A percentile compares a stretch with the other conserved stretches of the same genome.
Evolutionary conservation across 192 early-diverging fungal genomes (phyloP).

Genomic region (Backusella tuberculispora): DNA sequence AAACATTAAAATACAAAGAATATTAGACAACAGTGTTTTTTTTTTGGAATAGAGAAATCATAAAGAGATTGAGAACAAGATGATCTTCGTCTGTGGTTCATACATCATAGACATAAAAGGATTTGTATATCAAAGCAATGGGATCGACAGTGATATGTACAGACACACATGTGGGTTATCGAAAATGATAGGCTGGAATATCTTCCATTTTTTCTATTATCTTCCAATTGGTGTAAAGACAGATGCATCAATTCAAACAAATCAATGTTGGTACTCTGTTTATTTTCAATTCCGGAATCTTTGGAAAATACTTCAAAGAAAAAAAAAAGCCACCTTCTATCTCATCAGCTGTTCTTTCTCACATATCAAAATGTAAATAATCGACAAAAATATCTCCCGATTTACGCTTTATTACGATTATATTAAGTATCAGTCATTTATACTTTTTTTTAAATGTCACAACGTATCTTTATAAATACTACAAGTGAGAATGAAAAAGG

Average conservation of each 20-base stretch:
- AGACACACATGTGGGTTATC: not conserved
- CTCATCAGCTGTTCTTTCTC: not conserved
- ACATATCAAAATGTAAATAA: not conserved
- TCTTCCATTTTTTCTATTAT: not conserved
- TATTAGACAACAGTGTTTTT: not conserved
- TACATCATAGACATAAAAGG: not conserved
- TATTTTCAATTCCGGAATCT: not conserved
- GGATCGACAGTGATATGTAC: not conserved
- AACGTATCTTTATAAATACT: not conserved
- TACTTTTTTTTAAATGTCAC: not conserved
- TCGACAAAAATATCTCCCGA: not conserved
- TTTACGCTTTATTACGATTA: not conserved
- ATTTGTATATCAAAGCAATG: not conserved
- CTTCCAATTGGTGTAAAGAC: not conserved
- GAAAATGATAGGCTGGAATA: not conserved
- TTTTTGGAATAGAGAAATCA: not conserved
- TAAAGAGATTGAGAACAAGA: not conserved
- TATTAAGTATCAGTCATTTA: not conserved
- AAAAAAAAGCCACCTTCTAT: not conserved
- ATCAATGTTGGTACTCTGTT: not conserved
- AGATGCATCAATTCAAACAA: conserved; percentile 1
- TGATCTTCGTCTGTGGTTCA: not conserved
- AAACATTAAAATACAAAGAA: not conserved
- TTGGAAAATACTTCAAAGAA: not conserved
- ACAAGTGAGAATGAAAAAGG: not conserved